A percentile compares a stretch with the other conserved stretches of the same genome.
Evolutionary conservation across 495 filamentous ascomycete genomes (phyloP).

Genomic region (Podospora tetraspora): DNA sequence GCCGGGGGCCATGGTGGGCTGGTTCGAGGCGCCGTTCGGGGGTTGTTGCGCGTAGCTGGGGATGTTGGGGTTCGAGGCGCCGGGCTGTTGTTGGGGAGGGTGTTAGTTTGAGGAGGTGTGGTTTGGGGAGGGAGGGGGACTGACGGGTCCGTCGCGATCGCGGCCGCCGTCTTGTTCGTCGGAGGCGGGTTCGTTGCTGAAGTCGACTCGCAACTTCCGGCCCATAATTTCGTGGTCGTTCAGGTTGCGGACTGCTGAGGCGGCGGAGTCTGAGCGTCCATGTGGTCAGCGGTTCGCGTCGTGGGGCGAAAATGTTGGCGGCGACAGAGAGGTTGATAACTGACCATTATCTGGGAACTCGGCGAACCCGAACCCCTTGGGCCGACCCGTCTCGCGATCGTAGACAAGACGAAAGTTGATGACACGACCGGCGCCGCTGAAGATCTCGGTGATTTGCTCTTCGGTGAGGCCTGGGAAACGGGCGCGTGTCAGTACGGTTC

Average conservation of each 20-base stretch:
- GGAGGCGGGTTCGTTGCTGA: conserved; percentile 81
- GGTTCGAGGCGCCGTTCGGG: conserved; percentile 21
- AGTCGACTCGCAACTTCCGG: conserved; percentile 89
- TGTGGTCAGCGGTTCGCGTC: background rate
- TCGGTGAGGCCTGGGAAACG: conserved; percentile 71
- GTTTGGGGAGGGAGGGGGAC: conserved; percentile 3
- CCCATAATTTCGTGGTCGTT: conserved; percentile 97
- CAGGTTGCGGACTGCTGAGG: conserved; percentile 90
- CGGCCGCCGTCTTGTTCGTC: conserved; percentile 51
- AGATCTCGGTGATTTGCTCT: conserved; percentile 88
- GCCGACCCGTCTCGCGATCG: conserved; percentile 89
- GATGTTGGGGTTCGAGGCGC: background rate
- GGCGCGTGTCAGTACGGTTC: background rate
- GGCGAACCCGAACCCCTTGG: conserved; percentile 94
- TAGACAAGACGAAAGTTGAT: conserved; percentile 92
- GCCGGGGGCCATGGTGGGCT: conserved; percentile 25
- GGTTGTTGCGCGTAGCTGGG: conserved; percentile 17
- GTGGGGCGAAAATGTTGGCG: background rate
- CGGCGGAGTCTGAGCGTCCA: conserved; percentile 66
- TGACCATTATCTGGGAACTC: conserved; percentile 75
- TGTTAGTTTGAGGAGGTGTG: background rate
- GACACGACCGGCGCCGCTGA: conserved; percentile 80
- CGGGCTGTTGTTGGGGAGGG: background rate
- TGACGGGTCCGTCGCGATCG: conserved; percentile 25
- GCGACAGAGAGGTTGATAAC: background rate